These are phyloP conservation scores for Botrytis hyacinthi DNA, from an alignment of 2,329 filamentous ascomycete species.

Conservation along the genomic window DNA sequence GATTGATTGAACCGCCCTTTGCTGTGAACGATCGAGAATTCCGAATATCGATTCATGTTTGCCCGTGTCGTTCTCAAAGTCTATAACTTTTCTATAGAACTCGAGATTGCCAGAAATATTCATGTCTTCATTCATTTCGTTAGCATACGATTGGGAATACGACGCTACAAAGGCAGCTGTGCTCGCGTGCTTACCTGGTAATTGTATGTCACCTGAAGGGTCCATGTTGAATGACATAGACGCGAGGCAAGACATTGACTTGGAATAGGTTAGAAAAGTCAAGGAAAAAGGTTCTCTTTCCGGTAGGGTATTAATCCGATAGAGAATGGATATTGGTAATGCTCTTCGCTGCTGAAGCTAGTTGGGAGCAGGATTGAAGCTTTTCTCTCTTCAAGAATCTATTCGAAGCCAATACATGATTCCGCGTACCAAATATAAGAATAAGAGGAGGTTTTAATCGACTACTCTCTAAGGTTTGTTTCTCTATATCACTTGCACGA, in stretches of 20 bases:
- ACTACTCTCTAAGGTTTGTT: background rate
- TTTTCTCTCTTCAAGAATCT: background rate
- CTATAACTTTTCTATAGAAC: background rate
- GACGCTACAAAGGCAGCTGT: background rate
- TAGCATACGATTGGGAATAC: background rate
- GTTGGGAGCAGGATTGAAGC: background rate
- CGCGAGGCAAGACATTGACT: background rate
- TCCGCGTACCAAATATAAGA: background rate
- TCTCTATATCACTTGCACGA: background rate
- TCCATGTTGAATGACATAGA: background rate
- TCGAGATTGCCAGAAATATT: background rate
- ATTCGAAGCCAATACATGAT: background rate
- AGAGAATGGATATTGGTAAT: background rate
- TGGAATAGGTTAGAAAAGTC: too few relatives aligned
- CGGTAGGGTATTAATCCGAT: too few relatives aligned
- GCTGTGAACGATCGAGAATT: background rate
- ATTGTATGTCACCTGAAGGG: background rate
- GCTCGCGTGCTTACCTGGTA: background rate
- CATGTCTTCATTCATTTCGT: background rate
- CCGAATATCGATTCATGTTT: background rate
- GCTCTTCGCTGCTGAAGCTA: background rate
- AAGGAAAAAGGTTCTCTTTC: background rate
- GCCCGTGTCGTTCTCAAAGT: background rate
- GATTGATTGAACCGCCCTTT: background rate
- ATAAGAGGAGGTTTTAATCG: background rate